Base-by-base conservation (phyloP, 495 filamentous ascomycete genomes). In the Hypomontagnella submonticulosa region DNA sequence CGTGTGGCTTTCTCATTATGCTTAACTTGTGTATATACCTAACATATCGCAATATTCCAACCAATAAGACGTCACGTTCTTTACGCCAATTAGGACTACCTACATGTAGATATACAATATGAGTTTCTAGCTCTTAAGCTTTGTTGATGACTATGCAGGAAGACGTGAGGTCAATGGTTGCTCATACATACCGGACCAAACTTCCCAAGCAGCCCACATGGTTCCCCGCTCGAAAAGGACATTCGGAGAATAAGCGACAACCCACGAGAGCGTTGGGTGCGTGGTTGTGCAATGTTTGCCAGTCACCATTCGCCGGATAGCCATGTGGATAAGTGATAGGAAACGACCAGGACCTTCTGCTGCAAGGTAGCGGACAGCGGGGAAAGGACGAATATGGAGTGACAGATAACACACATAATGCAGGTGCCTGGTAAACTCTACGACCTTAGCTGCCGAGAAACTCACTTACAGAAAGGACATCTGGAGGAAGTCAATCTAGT, bases 241-340 rank as follows among this genome's bases (percentile, higher is more conserved):
- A 4, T 36, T 49, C 60, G 60, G 55, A 51, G 50, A 69, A 69
- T 68, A 59, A 68, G 47, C 40, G 20, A 47, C 23, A 69, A 41
- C 33, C 43, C 44, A 63, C 43, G 53, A 63, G 59, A 67, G 27
- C 52, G 18, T 47, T 6, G 13, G 53, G 50, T 49, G 44, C 33
- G 38, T 51, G 42, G 50, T 69, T 63, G 60, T 69, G 60, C 60
- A 12, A 36, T 56, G 57, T 56, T 50, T 43, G 43, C 18, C 15
- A 12, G 27, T 11, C 30, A 32, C 50, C 13, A 69, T 69, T 69
- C 49, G 66, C 44, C 18, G 23, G 49, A 34, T 43, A 30, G 11
- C 16, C 23, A 36, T 48, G 46, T 46, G 43, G 49, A 12, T 49
- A 57, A 13, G 43, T 63, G 42, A 63, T 36, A 12, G 16, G 32